phyloP scores from a whole-genome alignment of 2,329 filamentous ascomycete species.

The Ophiostoma sp. region DNA sequence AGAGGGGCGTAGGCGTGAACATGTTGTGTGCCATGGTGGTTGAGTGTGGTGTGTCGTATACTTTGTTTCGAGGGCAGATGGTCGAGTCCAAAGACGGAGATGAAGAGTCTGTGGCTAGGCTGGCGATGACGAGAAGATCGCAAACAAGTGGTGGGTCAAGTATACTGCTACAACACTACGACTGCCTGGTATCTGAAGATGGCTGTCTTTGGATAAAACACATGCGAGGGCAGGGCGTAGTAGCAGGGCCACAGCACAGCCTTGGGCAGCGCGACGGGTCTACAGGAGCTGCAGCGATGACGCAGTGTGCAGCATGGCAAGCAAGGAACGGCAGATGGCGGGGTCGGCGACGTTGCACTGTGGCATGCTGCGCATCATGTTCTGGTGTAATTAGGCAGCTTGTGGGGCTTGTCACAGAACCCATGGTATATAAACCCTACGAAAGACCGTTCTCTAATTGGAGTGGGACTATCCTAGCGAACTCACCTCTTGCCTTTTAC shows the following conservation, averaged over 20 bases:
- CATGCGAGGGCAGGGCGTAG: background rate
- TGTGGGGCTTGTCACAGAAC: background rate
- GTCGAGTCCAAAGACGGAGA: background rate
- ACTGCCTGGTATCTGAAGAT: background rate
- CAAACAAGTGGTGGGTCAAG: background rate
- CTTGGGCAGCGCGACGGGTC: background rate
- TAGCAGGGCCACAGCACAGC: background rate
- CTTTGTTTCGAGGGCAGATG: background rate
- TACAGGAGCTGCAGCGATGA: conserved; percentile 11
- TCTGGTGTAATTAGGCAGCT: background rate
- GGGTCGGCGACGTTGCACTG: background rate
- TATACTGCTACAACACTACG: background rate
- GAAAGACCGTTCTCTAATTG: conserved; percentile 23
- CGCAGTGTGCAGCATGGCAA: background rate
- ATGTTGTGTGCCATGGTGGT: conserved; percentile 39
- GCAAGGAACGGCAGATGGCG: conserved; percentile 4
- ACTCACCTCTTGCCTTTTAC: conserved; percentile 31
- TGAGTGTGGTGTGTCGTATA: background rate
- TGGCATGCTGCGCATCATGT: background rate
- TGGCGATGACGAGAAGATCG: background rate
- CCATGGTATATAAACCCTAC: conserved; percentile 21
- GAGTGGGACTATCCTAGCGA: conserved; percentile 31
- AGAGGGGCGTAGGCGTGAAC: conserved; percentile 58
- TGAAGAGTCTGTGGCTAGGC: background rate
- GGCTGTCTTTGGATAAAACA: background rate